A percentile compares a stretch with the other conserved stretches of the same genome.
phyloP scores from a whole-genome alignment of 2,329 filamentous ascomycete species.

The Trichoderma arundinaceum region DNA sequence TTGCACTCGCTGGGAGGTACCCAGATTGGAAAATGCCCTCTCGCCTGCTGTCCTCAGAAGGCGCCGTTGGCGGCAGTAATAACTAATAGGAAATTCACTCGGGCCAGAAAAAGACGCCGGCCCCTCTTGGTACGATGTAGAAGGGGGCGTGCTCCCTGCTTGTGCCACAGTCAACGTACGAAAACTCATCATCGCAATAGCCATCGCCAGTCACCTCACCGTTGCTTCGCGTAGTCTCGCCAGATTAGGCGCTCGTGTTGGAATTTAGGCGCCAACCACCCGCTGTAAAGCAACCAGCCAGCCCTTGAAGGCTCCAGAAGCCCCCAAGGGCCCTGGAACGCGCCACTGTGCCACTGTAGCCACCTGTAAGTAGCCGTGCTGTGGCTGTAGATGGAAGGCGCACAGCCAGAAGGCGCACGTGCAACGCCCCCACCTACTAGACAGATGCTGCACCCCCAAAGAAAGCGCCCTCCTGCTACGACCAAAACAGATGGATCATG shows the following conservation, averaged over 20 bases:
- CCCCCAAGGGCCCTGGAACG: neutral
- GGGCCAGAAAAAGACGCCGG: neutral
- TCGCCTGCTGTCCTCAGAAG: neutral
- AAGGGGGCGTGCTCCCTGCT: slow-evolving; percentile 1
- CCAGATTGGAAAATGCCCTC: no score
- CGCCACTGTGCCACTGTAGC: neutral
- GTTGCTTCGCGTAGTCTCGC: neutral
- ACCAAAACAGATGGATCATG: slow-evolving; percentile 15
- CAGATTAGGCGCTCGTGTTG: neutral
- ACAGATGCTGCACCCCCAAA: neutral
- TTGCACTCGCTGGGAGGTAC: neutral
- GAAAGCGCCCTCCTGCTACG: slow-evolving; percentile 25
- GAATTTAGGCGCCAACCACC: neutral
- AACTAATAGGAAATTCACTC: no score
- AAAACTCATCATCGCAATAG: no score
- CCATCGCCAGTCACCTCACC: no score
- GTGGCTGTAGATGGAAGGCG: slow-evolving; percentile 19
- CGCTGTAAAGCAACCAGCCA: neutral
- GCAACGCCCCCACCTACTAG: slow-evolving; percentile 8
- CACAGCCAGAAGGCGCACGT: slow-evolving; percentile 21
- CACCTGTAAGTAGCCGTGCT: neutral
- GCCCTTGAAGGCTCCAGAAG: slow-evolving; percentile 3
- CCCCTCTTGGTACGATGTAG: slow-evolving; percentile 8
- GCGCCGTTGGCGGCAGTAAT: neutral
- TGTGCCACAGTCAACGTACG: no score